A percentile compares a stretch with the other conserved stretches of the same genome.
These are phyloP conservation scores for Pyrenopolyporus hunteri DNA, from an alignment of 495 filamentous ascomycete genomes.

Conservation along the genomic window DNA sequence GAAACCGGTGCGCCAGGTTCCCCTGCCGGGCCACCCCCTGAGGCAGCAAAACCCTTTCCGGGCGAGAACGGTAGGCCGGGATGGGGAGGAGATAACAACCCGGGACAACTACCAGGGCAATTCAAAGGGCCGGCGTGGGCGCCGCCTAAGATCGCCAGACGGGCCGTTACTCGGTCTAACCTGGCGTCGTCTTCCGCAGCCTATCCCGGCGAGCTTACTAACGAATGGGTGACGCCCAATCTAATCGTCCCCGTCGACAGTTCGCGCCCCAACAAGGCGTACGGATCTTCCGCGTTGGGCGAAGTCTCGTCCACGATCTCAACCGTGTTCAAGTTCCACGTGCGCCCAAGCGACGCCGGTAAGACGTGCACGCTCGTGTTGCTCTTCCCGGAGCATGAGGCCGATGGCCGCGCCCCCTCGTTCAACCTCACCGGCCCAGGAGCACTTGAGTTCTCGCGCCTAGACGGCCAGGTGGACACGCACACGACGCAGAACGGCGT, in stretches of 20 bases:
- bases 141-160: background rate
- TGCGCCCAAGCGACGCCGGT: conserved; percentile 57
- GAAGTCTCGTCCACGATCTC: conserved; percentile 61
- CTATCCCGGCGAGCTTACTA: conserved; percentile 60
- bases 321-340: conserved; percentile 73
- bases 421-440: conserved; percentile 65
- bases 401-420: conserved; percentile 57
- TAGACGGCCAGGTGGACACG: conserved; percentile 47
- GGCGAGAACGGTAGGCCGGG: background rate
- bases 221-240: conserved; percentile 65
- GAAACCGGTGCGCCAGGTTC: too few relatives aligned
- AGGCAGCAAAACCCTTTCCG: too few relatives aligned
- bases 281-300: conserved; percentile 62
- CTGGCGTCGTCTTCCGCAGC: conserved; percentile 22
- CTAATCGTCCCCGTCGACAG: conserved; percentile 70
- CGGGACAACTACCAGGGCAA: background rate
- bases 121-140: background rate
- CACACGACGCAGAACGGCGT: conserved; percentile 59
- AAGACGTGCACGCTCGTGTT: conserved; percentile 71
- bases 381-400: conserved; percentile 61
- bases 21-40: too few relatives aligned
- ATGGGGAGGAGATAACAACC: background rate
- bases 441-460: conserved; percentile 58
- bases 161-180: conserved; percentile 6
- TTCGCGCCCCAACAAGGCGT: conserved; percentile 55